These are phyloP conservation scores for Gastrolobium bilobum DNA, from an alignment of 306 rosid species.

Conservation along the genomic window DNA sequence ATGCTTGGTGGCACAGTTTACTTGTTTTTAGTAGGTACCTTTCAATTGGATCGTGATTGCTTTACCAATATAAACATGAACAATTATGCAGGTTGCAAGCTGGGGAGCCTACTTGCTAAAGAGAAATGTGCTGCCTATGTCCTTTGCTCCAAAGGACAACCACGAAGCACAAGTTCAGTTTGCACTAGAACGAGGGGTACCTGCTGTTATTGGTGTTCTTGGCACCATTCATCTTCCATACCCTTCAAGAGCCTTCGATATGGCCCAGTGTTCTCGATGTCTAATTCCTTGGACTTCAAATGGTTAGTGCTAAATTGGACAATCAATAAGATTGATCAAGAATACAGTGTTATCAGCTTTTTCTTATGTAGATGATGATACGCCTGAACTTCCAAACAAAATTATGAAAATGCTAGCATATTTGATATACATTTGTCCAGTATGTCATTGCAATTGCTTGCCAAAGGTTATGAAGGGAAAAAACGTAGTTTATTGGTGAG, in stretches of 20 bases:
- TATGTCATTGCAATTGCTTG: constrained; percentile 25
- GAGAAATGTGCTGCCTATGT: constrained; percentile 91
- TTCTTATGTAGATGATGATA: constrained; percentile 29
- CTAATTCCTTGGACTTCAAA: constrained; percentile 90
- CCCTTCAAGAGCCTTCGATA: constrained; percentile 95
- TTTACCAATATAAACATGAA: constrained; percentile 51
- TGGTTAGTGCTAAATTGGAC: constrained; percentile 65
- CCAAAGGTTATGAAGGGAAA: neutral
- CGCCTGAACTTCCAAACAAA: constrained; percentile 23
- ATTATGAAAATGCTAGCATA: constrained; percentile 4
- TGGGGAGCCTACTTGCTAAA: constrained; percentile 98
- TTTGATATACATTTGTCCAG: constrained; percentile 20
- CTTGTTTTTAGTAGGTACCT: constrained; percentile 35
- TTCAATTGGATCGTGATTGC: constrained; percentile 41
- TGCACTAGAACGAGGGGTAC: constrained; percentile 96
- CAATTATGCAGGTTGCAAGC: constrained; percentile 84
- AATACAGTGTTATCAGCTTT: constrained; percentile 30
- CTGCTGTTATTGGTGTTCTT: constrained; percentile 93
- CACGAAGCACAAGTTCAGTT: constrained; percentile 99
- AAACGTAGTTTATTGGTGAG: neutral
- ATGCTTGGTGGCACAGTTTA: constrained; percentile 35
- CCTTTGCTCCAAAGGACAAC: constrained; percentile 97
- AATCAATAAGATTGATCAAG: constrained; percentile 38
- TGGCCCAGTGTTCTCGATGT: constrained; percentile 99
- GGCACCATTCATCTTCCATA: constrained; percentile 90